phyloP scores from a whole-genome alignment of 2,329 filamentous ascomycete species.

The Talaromyces funiculosus region DNA sequence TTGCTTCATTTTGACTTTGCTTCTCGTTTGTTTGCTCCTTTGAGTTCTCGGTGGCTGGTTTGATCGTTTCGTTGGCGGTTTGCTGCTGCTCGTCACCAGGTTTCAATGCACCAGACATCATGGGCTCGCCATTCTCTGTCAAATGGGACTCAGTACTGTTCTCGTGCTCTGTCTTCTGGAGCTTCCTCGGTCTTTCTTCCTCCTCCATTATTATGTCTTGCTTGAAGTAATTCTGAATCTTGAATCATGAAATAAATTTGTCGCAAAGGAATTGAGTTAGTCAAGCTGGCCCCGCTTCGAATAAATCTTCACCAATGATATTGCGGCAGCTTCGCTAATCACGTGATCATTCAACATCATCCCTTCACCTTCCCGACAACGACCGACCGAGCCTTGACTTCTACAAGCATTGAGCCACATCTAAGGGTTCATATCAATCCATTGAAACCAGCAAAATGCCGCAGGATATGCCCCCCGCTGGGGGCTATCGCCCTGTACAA shows the following conservation, averaged over 20 bases:
- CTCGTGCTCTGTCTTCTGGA: constrained; percentile 47
- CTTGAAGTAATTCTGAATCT: not conserved
- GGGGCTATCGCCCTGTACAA: constrained; percentile 94
- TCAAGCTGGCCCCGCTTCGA: not conserved
- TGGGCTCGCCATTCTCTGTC: constrained; percentile 22
- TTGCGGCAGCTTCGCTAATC: not conserved
- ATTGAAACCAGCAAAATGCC: constrained; percentile 58
- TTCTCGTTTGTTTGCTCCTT: not conserved
- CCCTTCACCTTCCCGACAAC: constrained; percentile 18
- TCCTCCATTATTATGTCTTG: constrained; percentile 46
- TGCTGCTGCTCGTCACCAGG: constrained; percentile 16
- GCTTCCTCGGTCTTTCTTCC: constrained; percentile 51
- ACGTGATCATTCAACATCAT: constrained; percentile 12
- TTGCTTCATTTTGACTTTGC: constrained; percentile 8
- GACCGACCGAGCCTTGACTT: not conserved
- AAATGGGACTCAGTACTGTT: not conserved
- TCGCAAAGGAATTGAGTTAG: not conserved
- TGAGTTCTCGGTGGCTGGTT: not conserved
- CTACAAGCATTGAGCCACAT: constrained; percentile 2
- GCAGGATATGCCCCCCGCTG: constrained; percentile 93
- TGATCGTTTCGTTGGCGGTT: constrained; percentile 4
- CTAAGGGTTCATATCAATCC: constrained; percentile 17
- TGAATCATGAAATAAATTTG: constrained; percentile 1
- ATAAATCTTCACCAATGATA: constrained; percentile 3
- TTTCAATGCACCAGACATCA: constrained; percentile 27